A percentile compares a stretch with the other conserved stretches of the same genome.
These are phyloP conservation scores for Nitzschia inconspicua DNA, from an alignment of 108 stramenopile genomes.

Conservation along the genomic window DNA sequence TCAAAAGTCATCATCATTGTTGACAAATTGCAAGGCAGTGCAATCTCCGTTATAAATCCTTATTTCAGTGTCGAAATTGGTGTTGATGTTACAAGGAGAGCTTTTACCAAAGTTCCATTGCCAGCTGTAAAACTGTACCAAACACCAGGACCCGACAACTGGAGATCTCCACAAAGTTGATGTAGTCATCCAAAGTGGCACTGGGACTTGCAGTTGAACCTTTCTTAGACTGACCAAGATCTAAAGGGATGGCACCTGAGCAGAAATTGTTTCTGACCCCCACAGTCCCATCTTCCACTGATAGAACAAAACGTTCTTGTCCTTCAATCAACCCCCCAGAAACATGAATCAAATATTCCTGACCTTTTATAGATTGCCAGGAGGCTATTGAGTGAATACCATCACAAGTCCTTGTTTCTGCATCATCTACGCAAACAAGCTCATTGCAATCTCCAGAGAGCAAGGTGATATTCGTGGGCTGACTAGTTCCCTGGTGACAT, in stretches of 20 bases:
- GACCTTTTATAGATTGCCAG: slow-evolving; percentile 4
- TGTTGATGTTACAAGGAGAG: slow-evolving; percentile 12
- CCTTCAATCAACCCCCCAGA: slow-evolving; percentile 3
- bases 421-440: neutral
- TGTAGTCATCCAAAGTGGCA: neutral
- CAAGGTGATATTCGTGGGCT: slow-evolving; percentile 3
- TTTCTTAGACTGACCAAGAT: neutral
- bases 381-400: slow-evolving; percentile 2
- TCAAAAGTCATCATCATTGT: slow-evolving; percentile 16
- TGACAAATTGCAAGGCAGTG: slow-evolving; percentile 9
- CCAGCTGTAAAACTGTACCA: slow-evolving; percentile 23
- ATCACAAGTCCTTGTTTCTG: slow-evolving; percentile 6
- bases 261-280: slow-evolving; percentile 18
- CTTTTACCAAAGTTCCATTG: neutral
- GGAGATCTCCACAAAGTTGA: neutral
- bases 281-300: neutral
- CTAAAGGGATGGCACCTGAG: neutral
- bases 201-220: slow-evolving; percentile 14
- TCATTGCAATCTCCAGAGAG: slow-evolving; percentile 1
- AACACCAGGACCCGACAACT: slow-evolving; percentile 6
- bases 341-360: slow-evolving; percentile 8
- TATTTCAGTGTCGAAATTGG: slow-evolving; percentile 11
- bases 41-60: slow-evolving; percentile 9
- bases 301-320: slow-evolving; percentile 6
- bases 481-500: slow-evolving; percentile 19